Evolutionary conservation across 768 basidiomycete species (phyloP), one percentile per base, ranked within the genome.

Genomic region (Lentinula detonsa): DNA sequence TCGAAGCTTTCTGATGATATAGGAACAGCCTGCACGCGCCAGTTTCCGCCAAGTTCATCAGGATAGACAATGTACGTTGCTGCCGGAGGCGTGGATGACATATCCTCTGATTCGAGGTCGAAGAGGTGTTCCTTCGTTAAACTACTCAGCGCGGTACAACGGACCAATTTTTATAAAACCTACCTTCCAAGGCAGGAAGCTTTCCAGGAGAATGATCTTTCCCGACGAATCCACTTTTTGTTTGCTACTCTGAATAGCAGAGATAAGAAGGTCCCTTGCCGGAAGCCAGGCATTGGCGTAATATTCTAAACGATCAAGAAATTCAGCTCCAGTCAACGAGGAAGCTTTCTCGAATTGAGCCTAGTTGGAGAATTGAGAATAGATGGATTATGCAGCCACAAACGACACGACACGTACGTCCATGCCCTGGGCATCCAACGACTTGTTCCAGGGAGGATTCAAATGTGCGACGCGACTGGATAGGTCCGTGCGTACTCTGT

Each of bases 21-120:
- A 5, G 96, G 89, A 16, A 99, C 91, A 6, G 96, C 95, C 70
- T 98, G 96, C 49, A 99, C 75, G 45, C 97, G 86, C 95, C 95
- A 99, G 69, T 81, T 87, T 5, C 77, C 81, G 11, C 72, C 78
- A 0, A 76, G 78, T 70, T 93, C 91, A 66, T 98, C 95, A 1
- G 93, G 90, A 71, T 98, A 98, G 58, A 99, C 77, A 57, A 95
- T 80, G 71, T 98, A 98, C 39, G 90, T 78, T 3, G 92, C 87
- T 64, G 85, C 78, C 56, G 78, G 75, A 7, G 82, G 71, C 0
- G 83, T 74, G 0, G 69, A 68, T 15, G 81, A 72, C 13, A 4
- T 13, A 43, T n/a, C 23, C 57, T 88, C 85, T 2, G 74, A 71
- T 73, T 98, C 96, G 40, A 96, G 78, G 61, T 91, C 86, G 71